phyloP scores from a whole-genome alignment of 768 basidiomycete species.

The Kwoniella shandongensis region DNA sequence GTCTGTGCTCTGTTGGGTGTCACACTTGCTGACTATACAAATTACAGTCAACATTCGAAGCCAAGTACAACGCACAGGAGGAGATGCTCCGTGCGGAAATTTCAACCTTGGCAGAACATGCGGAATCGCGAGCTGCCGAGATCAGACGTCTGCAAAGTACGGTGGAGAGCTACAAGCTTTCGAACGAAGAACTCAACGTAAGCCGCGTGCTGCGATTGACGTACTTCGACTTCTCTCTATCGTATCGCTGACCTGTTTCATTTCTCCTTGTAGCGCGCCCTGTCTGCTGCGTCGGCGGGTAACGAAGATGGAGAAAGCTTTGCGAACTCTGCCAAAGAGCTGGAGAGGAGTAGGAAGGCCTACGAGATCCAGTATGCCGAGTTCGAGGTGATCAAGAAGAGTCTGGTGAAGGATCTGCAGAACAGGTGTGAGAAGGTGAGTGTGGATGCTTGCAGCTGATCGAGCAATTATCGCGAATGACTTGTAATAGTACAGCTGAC shows the following conservation, averaged over 20 bases:
- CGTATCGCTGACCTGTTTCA: slow-evolving; percentile 12
- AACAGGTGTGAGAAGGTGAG: slow-evolving; percentile 97
- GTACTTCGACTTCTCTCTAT: background rate
- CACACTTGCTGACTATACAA: slow-evolving; percentile 18
- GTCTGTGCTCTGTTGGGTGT: slow-evolving; percentile 26
- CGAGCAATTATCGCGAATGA: background rate
- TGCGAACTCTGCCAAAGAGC: slow-evolving; percentile 93
- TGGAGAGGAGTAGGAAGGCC: slow-evolving; percentile 92
- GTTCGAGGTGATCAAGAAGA: slow-evolving; percentile 98
- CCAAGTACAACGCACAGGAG: slow-evolving; percentile 87
- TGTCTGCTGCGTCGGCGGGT: slow-evolving; percentile 90
- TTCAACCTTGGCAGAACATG: slow-evolving; percentile 80
- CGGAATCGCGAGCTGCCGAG: slow-evolving; percentile 80
- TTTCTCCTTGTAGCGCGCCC: slow-evolving; percentile 72
- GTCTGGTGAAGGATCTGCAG: slow-evolving; percentile 95
- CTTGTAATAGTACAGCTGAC: no score
- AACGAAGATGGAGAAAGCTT: slow-evolving; percentile 96
- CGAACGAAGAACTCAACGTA: slow-evolving; percentile 98
- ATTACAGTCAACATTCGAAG: slow-evolving; percentile 81
- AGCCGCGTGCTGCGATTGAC: slow-evolving; percentile 31
- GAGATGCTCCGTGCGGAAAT: slow-evolving; percentile 85
- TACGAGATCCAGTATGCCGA: slow-evolving; percentile 98
- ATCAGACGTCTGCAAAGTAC: slow-evolving; percentile 77
- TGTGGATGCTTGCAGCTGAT: background rate
- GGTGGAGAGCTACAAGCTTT: slow-evolving; percentile 88